Conservation (phyloP, 257 asterid genomes). For the Petunia secreta region DNA sequence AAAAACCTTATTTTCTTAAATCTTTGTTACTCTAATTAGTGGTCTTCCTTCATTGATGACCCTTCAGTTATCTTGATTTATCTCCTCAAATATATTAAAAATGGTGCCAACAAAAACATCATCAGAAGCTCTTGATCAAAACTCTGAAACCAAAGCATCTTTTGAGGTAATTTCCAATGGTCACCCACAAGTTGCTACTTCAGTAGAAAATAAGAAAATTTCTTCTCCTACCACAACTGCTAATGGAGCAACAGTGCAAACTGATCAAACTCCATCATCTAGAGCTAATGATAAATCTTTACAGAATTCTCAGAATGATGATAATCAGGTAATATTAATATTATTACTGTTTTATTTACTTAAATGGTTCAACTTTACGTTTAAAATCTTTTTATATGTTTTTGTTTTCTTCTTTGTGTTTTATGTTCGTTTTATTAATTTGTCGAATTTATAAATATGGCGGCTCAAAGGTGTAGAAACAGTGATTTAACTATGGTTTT, state of each 20-base stretch:
- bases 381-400: too few species aligned
- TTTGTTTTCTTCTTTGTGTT: background rate
- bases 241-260: background rate
- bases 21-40: background rate
- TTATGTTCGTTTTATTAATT: background rate
- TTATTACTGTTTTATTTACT: background rate
- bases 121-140: slow-evolving; percentile 7
- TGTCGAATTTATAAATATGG: background rate
- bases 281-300: background rate
- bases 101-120: slow-evolving; percentile 4
- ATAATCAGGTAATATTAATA: background rate
- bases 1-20: background rate
- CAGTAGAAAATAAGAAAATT: slow-evolving; percentile 1
- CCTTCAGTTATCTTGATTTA: background rate
- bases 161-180: too few species aligned
- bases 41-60: background rate
- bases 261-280: background rate
- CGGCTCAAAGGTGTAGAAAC: background rate
- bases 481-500: background rate
- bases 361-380: background rate
- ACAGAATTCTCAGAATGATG: slow-evolving; percentile 11
- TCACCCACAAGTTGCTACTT: background rate
- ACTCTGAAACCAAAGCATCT: background rate
- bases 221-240: background rate
- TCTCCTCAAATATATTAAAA: background rate